These are phyloP conservation scores for Alternaria rosae DNA, from an alignment of 2,329 filamentous ascomycete genomes.

Conservation along the genomic window DNA sequence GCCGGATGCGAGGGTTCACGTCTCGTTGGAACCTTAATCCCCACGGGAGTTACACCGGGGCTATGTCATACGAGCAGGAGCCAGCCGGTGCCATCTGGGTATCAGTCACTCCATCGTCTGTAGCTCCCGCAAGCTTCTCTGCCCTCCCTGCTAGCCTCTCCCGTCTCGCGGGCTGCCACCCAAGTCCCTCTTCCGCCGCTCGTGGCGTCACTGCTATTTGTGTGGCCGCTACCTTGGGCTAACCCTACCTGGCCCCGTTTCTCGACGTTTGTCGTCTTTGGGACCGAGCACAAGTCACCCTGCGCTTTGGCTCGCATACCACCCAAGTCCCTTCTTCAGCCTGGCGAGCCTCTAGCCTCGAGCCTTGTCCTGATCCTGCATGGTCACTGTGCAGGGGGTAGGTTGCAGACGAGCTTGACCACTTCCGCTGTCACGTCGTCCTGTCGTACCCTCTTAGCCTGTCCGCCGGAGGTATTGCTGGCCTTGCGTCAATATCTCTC, in stretches of 20 bases:
- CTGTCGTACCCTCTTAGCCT: slow-evolving; percentile 35
- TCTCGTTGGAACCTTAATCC: slow-evolving; percentile 41
- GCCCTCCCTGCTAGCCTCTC: slow-evolving; percentile 47
- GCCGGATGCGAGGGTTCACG: slow-evolving; percentile 35
- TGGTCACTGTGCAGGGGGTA: slow-evolving; percentile 46
- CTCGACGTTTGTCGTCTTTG: slow-evolving; percentile 40
- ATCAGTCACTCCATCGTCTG: slow-evolving; percentile 40
- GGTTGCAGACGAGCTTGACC: slow-evolving; percentile 44
- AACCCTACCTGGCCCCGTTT: slow-evolving; percentile 39
- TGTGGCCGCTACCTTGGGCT: slow-evolving; percentile 33
- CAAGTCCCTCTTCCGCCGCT: slow-evolving; percentile 37
- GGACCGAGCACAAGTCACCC: slow-evolving; percentile 48
- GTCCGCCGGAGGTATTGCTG: slow-evolving; percentile 30
- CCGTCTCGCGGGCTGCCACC: slow-evolving; percentile 45
- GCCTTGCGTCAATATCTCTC: slow-evolving; percentile 39
- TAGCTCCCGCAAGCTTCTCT: slow-evolving; percentile 50
- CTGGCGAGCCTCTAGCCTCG: slow-evolving; percentile 37
- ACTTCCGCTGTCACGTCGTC: slow-evolving; percentile 45
- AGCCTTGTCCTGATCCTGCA: slow-evolving; percentile 49
- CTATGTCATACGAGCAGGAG: slow-evolving; percentile 51
- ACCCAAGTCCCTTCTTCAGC: slow-evolving; percentile 37
- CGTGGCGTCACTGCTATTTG: slow-evolving; percentile 49
- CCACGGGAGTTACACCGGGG: slow-evolving; percentile 50
- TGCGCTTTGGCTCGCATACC: slow-evolving; percentile 43
- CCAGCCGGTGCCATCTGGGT: slow-evolving; percentile 41